Percentiles rank a stretch among this genome's conserved stretches.
phyloP scores from a whole-genome alignment of 164 flowering plant species.

The Chimonanthus salicifolius region DNA sequence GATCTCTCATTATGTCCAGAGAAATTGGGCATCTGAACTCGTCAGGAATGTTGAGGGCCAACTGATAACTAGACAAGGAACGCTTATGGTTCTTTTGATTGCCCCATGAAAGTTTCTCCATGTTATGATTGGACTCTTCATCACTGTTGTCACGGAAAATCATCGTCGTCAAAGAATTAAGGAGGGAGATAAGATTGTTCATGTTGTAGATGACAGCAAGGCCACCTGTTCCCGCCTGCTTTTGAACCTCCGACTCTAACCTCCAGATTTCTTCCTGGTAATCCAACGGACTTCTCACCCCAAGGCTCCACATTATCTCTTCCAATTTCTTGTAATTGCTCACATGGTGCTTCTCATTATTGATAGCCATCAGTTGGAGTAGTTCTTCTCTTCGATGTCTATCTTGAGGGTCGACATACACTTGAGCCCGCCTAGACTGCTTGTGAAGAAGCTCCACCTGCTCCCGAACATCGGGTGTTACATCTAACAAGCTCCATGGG shows the following conservation, averaged over 20 bases:
- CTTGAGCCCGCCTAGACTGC: constrained; percentile 45
- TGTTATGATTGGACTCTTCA: constrained; percentile 11
- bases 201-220: constrained; percentile 57
- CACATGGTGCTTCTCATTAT: constrained; percentile 22
- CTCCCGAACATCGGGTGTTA: constrained; percentile 49
- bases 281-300: constrained; percentile 36
- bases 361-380: constrained; percentile 35
- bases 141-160: constrained; percentile 19
- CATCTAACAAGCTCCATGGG: constrained; percentile 51
- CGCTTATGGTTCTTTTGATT: constrained; percentile 13
- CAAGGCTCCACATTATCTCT: constrained; percentile 38
- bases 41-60: constrained; percentile 45
- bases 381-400: constrained; percentile 47
- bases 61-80: constrained; percentile 29
- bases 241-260: constrained; percentile 52
- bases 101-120: constrained; percentile 10
- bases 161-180: constrained; percentile 40
- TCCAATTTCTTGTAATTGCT: constrained; percentile 31
- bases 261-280: constrained; percentile 46
- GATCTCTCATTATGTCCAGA: constrained; percentile 90
- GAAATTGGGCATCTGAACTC: constrained; percentile 92
- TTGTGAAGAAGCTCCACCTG: constrained; percentile 75
- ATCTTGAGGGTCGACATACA: constrained; percentile 42
- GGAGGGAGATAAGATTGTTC: constrained; percentile 58
- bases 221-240: constrained; percentile 79